phyloP scores from a whole-genome alignment of 352 stramenopile species.

The Phytopythium oedochilum region DNA sequence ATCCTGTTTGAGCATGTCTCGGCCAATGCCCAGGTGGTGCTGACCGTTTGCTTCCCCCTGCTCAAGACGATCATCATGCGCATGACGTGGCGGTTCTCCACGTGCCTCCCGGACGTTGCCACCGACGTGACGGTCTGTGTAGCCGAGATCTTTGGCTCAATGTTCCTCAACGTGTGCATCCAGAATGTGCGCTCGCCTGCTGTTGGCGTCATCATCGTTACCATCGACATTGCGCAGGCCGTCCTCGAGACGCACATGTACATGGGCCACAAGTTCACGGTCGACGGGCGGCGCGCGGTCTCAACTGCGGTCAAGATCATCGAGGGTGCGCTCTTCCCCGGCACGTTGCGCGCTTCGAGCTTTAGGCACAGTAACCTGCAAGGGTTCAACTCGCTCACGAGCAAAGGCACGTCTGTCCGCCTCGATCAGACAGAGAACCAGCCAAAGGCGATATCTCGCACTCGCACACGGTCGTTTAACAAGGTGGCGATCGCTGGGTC shows the following conservation, averaged over 20 bases:
- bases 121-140: conserved; percentile 21
- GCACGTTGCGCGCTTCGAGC: not conserved
- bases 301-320: conserved; percentile 27
- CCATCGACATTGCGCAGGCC: conserved; percentile 11
- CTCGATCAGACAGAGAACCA: not conserved
- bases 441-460: not conserved
- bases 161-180: conserved; percentile 25
- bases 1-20: conserved; percentile 12
- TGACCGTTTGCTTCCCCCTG: conserved; percentile 15
- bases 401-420: not conserved
- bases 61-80: conserved; percentile 13
- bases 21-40: not conserved
- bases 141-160: conserved; percentile 19
- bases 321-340: conserved; percentile 12
- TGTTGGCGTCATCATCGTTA: conserved; percentile 9
- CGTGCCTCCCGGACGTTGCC: conserved; percentile 17
- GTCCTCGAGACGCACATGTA: conserved; percentile 16
- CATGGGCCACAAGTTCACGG: conserved; percentile 20
- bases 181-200: conserved; percentile 12
- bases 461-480: not conserved
- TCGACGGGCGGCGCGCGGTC: conserved; percentile 16
- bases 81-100: conserved; percentile 10
- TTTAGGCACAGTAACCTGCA: not conserved
- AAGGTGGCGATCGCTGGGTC: not conserved
- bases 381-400: not conserved